These are phyloP conservation scores for Fusarium virguliforme DNA, from an alignment of 2,329 filamentous ascomycete species.

Conservation along the genomic window DNA sequence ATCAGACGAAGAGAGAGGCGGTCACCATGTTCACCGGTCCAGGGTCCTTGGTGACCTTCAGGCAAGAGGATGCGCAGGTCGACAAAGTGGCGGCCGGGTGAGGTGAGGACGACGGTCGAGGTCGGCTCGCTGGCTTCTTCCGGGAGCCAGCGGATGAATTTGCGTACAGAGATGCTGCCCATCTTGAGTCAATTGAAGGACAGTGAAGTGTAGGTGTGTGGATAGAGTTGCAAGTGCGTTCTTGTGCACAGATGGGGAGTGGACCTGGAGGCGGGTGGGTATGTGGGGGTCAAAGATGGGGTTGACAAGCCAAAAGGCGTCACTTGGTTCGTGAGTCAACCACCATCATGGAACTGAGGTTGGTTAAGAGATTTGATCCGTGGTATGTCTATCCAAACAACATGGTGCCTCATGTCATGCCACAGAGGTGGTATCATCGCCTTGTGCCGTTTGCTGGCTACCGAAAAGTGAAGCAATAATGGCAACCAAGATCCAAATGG, in stretches of 20 bases:
- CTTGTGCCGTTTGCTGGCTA: background rate
- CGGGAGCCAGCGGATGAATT: constrained; percentile 73
- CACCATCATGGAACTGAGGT: background rate
- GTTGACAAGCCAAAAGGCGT: background rate
- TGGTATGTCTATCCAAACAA: background rate
- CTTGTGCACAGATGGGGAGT: background rate
- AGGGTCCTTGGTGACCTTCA: constrained; percentile 34
- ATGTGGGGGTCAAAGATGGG: background rate
- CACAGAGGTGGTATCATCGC: background rate
- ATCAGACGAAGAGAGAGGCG: no score
- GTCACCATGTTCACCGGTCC: constrained; percentile 43
- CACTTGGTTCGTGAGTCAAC: background rate
- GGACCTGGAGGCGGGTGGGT: background rate
- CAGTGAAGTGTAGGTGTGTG: background rate
- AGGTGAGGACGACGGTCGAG: constrained; percentile 76
- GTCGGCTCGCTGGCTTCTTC: constrained; percentile 71
- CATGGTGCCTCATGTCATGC: background rate
- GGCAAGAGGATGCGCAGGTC: constrained; percentile 70
- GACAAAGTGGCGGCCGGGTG: constrained; percentile 70
- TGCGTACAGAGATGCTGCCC: constrained; percentile 70
- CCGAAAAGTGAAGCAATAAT: background rate
- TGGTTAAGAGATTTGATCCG: no score
- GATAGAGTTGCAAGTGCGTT: constrained; percentile 5
- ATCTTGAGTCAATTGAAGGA: constrained; percentile 45
- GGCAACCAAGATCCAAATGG: background rate